Conservation (phyloP, 164 flowering plant species). For the Warburgia ugandensis region DNA sequence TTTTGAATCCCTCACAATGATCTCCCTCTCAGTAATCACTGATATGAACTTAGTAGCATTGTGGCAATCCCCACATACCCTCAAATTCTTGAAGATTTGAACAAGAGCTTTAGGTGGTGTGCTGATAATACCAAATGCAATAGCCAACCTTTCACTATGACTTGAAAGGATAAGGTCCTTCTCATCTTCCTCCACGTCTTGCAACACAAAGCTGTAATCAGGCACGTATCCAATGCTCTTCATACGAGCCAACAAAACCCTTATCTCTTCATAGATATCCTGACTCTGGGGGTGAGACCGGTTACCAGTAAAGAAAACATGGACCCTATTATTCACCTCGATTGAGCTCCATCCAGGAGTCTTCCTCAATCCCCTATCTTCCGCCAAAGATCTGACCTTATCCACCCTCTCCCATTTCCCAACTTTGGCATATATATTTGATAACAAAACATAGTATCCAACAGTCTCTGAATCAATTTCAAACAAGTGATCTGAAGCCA, state of each 20-base stretch:
- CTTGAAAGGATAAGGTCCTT: conserved; percentile 50
- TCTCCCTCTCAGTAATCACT: conserved; percentile 40
- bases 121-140: conserved; percentile 49
- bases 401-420: conserved; percentile 59
- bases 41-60: conserved; percentile 46
- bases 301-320: conserved; percentile 57
- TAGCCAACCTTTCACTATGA: conserved; percentile 65
- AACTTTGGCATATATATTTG: conserved; percentile 53
- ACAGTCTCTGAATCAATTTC: conserved; percentile 54
- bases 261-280: conserved; percentile 39
- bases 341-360: conserved; percentile 79
- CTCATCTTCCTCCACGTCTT: conserved; percentile 73
- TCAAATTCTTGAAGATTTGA: conserved; percentile 49
- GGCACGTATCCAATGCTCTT: conserved; percentile 60
- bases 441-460: conserved; percentile 62
- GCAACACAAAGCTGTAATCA: conserved; percentile 58
- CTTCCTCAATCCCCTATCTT: conserved; percentile 51
- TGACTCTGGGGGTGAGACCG: conserved; percentile 40
- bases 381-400: conserved; percentile 45
- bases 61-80: conserved; percentile 69
- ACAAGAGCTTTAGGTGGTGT: conserved; percentile 41
- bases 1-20: conserved; percentile 52
- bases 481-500: conserved; percentile 42
- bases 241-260: conserved; percentile 33
- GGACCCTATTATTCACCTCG: conserved; percentile 36